phyloP scores from a whole-genome alignment of 768 basidiomycete species.

The Hygrocybe coccinea region DNA sequence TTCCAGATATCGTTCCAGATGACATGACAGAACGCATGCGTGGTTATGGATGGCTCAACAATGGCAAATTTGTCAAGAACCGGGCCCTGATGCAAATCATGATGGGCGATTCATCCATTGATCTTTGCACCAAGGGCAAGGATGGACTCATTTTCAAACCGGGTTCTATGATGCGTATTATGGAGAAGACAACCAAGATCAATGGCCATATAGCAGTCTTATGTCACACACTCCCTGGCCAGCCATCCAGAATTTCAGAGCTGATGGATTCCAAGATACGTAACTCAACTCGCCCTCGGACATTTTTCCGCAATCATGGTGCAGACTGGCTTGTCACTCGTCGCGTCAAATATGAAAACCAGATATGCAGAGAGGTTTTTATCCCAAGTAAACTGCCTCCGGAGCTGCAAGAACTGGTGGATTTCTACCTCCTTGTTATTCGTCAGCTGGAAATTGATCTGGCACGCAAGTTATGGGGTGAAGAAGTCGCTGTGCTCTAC shows the following conservation, averaged over 20 bases:
- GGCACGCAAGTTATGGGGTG: not conserved
- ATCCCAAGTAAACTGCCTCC: not conserved
- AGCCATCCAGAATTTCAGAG: not conserved
- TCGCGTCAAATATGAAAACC: not conserved
- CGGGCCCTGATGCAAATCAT: not conserved
- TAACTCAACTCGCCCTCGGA: not conserved
- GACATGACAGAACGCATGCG: not conserved
- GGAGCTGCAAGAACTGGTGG: not conserved
- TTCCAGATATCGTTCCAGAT: not conserved
- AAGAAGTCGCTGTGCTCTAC: not conserved
- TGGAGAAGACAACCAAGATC: not conserved
- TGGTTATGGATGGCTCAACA: constrained; percentile 1
- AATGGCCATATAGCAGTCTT: not conserved
- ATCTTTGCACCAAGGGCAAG: not conserved
- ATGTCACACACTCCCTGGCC: not conserved
- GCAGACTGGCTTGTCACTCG: not conserved
- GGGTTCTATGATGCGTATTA: not conserved
- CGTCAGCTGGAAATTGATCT: not conserved
- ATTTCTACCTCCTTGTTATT: not conserved
- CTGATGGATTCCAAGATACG: not conserved
- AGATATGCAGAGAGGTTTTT: not conserved
- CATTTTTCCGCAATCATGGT: not conserved
- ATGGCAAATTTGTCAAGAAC: not conserved
- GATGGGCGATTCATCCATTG: not conserved
- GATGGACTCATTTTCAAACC: not conserved